Percentiles rank a stretch among this genome's conserved stretches.
Conservation (phyloP, 2,329 filamentous ascomycete species). For the Paramyrothecium roridum region DNA sequence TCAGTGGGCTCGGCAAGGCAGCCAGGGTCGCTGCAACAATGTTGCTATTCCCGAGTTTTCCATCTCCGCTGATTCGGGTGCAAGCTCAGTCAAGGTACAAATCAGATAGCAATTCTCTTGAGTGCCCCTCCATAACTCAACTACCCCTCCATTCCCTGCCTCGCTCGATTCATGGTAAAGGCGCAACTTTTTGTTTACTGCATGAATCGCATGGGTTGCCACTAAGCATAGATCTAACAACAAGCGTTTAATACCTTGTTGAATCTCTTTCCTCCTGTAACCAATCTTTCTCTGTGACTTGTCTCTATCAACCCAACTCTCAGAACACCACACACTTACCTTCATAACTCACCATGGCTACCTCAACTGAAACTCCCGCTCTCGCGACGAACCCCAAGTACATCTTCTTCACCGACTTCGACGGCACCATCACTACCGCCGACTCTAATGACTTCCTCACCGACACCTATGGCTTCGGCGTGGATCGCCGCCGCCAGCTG, state of each 20-base stretch:
- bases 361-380: conserved; percentile 48
- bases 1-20: not conserved
- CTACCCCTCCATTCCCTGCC: not conserved
- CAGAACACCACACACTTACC: not conserved
- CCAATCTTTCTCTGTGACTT: too few species aligned
- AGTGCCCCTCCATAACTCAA: conserved; percentile 4
- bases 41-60: not conserved
- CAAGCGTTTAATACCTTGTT: not conserved
- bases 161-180: not conserved
- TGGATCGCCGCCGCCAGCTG: conserved; percentile 63
- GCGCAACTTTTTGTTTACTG: too few species aligned
- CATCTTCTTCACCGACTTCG: conserved; percentile 99
- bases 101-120: not conserved
- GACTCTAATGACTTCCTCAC: conserved; percentile 73
- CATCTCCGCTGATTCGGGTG: not conserved
- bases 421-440: conserved; percentile 83
- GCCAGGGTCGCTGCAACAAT: not conserved
- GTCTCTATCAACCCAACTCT: too few species aligned
- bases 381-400: conserved; percentile 72
- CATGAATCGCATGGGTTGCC: too few species aligned
- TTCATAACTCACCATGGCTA: conserved; percentile 34
- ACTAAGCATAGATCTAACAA: too few species aligned
- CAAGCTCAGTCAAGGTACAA: not conserved
- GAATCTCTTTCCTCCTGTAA: not conserved
- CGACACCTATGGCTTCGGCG: conserved; percentile 86